A percentile compares a stretch with the other conserved stretches of the same genome.
phyloP scores from a whole-genome alignment of 1,284 basidiomycete species.

The Tetrapyrgos nigripes region DNA sequence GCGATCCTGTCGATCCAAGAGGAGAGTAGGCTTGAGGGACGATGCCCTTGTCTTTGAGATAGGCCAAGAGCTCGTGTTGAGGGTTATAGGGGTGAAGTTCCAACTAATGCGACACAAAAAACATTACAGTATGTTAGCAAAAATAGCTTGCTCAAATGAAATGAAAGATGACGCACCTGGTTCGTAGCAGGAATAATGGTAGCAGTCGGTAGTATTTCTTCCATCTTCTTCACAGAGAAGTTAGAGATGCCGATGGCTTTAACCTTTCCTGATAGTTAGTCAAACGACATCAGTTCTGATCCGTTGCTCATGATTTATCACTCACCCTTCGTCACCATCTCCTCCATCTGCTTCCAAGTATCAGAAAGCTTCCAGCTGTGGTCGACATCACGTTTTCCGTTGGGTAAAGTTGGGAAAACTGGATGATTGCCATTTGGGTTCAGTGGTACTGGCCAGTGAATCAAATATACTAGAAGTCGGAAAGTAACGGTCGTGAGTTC shows the following conservation, averaged over 20 bases:
- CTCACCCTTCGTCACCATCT: constrained; percentile 45
- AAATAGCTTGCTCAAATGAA: not conserved
- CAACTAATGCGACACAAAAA: constrained; percentile 48
- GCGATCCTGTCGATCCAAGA: constrained; percentile 75
- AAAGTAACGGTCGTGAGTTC: not conserved
- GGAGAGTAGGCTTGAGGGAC: constrained; percentile 86
- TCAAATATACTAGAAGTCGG: constrained; percentile 63
- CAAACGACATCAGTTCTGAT: not conserved
- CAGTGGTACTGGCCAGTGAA: constrained; percentile 86
- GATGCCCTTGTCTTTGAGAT: constrained; percentile 74
- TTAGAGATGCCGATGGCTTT: constrained; percentile 81
- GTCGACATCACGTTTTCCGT: constrained; percentile 74
- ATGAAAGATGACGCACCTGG: constrained; percentile 50
- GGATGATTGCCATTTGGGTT: constrained; percentile 80
- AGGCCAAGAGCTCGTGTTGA: constrained; percentile 73
- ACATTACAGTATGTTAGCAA: not conserved
- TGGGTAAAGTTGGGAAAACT: constrained; percentile 68
- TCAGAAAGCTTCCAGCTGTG: constrained; percentile 69
- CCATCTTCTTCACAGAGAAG: constrained; percentile 68
- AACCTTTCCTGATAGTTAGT: constrained; percentile 63
- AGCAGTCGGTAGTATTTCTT: constrained; percentile 64
- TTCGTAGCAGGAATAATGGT: constrained; percentile 66
- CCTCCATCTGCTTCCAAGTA: constrained; percentile 89
- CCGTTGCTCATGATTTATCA: not conserved
- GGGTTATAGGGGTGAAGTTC: constrained; percentile 84